Evolutionary conservation across 345 rosid species (phyloP).

Genomic region (Brassica nigra): DNA sequence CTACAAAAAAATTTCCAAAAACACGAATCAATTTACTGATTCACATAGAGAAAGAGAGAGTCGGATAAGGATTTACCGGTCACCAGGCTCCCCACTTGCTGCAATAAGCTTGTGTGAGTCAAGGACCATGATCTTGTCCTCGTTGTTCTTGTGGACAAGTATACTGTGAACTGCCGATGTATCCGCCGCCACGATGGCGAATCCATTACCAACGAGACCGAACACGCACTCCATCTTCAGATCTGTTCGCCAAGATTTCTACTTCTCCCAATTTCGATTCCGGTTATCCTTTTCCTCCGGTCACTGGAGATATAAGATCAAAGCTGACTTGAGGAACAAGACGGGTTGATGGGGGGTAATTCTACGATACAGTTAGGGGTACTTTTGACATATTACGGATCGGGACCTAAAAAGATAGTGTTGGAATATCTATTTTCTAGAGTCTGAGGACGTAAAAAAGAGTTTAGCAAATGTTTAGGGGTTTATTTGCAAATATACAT

Average conservation of each 20-base stretch:
- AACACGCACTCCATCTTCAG: slow-evolving; percentile 90
- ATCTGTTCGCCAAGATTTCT: slow-evolving; percentile 30
- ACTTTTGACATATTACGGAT: neutral
- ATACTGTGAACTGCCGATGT: slow-evolving; percentile 93
- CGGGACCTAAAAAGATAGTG: neutral
- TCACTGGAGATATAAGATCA: slow-evolving; percentile 19
- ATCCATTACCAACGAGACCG: slow-evolving; percentile 87
- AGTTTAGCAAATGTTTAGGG: neutral
- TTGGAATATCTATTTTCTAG: neutral
- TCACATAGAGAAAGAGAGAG: neutral
- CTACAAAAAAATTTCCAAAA: slow-evolving; percentile 34
- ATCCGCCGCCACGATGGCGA: slow-evolving; percentile 81
- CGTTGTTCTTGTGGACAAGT: slow-evolving; percentile 87
- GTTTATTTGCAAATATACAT: neutral
- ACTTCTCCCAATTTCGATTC: neutral
- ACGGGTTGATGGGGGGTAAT: slow-evolving; percentile 29
- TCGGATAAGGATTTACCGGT: slow-evolving; percentile 52
- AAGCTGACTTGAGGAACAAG: slow-evolving; percentile 46
- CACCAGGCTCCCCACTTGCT: slow-evolving; percentile 97
- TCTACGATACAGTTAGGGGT: neutral
- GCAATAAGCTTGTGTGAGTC: slow-evolving; percentile 96
- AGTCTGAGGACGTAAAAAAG: slow-evolving; percentile 1
- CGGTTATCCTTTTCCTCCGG: neutral
- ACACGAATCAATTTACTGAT: neutral
- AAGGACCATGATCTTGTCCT: slow-evolving; percentile 95